phyloP scores from a whole-genome alignment of 495 filamentous ascomycete species.

The Hypoxylon rickii region DNA sequence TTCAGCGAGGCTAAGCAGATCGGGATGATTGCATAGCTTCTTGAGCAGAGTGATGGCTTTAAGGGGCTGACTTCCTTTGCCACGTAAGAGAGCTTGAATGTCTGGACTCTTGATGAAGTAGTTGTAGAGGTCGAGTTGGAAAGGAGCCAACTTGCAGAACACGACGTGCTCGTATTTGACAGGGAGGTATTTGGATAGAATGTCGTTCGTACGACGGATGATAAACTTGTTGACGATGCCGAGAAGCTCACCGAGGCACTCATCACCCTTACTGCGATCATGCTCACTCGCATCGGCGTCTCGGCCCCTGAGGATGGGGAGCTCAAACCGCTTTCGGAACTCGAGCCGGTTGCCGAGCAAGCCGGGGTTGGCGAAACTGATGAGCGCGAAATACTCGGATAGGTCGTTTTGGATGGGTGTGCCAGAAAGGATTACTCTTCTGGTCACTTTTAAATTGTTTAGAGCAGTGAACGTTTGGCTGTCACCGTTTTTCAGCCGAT shows the following conservation, averaged over 20 bases:
- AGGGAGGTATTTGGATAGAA: slow-evolving; percentile 95
- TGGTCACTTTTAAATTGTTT: slow-evolving; percentile 85
- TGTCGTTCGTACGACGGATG: slow-evolving; percentile 97
- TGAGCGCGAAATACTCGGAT: slow-evolving; percentile 93
- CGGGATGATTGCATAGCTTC: slow-evolving; percentile 98
- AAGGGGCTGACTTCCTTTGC: slow-evolving; percentile 94
- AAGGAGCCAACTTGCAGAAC: slow-evolving; percentile 95
- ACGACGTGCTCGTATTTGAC: slow-evolving; percentile 99
- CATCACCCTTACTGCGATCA: slow-evolving; percentile 82
- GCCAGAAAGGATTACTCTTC: slow-evolving; percentile 92
- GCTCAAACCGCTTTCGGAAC: slow-evolving; percentile 92
- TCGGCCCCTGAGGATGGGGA: slow-evolving; percentile 89
- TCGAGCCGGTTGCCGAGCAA: slow-evolving; percentile 86
- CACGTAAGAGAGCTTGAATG: slow-evolving; percentile 87
- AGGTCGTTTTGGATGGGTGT: slow-evolving; percentile 98
- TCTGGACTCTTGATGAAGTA: slow-evolving; percentile 96
- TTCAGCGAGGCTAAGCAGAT: slow-evolving; percentile 79
- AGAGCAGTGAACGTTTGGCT: slow-evolving; percentile 91
- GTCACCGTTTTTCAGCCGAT: slow-evolving; percentile 98
- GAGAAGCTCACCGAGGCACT: slow-evolving; percentile 79
- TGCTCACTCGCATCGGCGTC: slow-evolving; percentile 87
- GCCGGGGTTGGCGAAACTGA: slow-evolving; percentile 96
- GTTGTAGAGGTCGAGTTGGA: slow-evolving; percentile 92
- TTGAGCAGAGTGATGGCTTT: slow-evolving; percentile 97
- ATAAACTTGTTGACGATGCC: slow-evolving; percentile 96